phyloP scores from a whole-genome alignment of 2,329 filamentous ascomycete species.

The Immersiporthe knoxdaviesiana region DNA sequence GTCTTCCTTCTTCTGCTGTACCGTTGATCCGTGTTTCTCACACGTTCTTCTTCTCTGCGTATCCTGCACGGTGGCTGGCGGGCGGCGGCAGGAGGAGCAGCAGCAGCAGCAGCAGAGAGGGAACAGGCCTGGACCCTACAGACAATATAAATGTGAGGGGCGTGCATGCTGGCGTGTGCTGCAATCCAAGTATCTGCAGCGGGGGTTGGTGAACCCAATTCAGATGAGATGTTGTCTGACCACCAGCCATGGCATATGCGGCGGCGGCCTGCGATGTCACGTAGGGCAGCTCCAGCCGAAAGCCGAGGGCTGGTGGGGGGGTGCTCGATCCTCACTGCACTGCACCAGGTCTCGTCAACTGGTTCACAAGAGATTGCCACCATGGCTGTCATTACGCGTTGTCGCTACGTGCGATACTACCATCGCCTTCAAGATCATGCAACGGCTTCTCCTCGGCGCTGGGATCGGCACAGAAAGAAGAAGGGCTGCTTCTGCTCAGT shows the following conservation, averaged over 20 bases:
- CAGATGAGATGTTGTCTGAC: neutral
- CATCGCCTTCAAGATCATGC: neutral
- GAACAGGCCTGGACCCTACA: neutral
- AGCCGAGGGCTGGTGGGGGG: slow-evolving; percentile 20
- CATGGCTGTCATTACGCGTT: neutral
- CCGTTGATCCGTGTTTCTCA: neutral
- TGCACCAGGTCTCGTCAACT: neutral
- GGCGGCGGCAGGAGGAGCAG: slow-evolving; percentile 3
- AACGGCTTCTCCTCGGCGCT: neutral
- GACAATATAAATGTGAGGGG: neutral
- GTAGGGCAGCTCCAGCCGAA: slow-evolving; percentile 18
- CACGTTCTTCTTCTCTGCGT: neutral
- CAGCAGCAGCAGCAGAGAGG: neutral
- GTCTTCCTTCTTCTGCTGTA: neutral
- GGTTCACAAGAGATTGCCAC: neutral
- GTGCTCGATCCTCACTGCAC: slow-evolving; percentile 1
- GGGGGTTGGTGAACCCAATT: neutral
- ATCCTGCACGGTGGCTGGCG: neutral
- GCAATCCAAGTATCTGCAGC: neutral
- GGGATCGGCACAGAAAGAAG: neutral
- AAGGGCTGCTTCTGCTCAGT: neutral
- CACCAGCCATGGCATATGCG: slow-evolving; percentile 5
- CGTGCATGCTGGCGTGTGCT: neutral
- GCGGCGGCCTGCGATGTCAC: slow-evolving; percentile 20
- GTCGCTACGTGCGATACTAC: neutral